These are phyloP conservation scores for Aureobasidium leucospermi DNA, from an alignment of 2,329 filamentous ascomycete genomes.

Conservation along the genomic window DNA sequence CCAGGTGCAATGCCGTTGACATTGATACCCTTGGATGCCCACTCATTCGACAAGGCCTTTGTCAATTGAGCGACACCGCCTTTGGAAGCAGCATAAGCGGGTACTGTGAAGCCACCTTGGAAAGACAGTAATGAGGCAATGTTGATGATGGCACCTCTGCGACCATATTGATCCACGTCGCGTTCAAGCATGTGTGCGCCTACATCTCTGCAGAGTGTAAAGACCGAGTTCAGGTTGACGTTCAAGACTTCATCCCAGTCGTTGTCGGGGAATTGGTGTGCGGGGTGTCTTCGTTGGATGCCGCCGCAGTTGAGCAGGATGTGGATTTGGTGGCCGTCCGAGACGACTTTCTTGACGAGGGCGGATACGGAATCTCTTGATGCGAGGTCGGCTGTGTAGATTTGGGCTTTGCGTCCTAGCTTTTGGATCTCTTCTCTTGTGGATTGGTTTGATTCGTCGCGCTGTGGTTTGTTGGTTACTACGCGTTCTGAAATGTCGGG, in stretches of 20 bases:
- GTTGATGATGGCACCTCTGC: slow-evolving; percentile 72
- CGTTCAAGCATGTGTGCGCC: slow-evolving; percentile 70
- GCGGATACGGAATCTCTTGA: slow-evolving; percentile 52
- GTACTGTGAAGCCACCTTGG: slow-evolving; percentile 82
- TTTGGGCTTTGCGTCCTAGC: slow-evolving; percentile 57
- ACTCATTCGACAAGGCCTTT: slow-evolving; percentile 80
- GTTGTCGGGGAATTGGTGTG: slow-evolving; percentile 64
- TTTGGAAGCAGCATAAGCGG: slow-evolving; percentile 80
- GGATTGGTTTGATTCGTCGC: slow-evolving; percentile 46
- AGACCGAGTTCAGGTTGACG: slow-evolving; percentile 78
- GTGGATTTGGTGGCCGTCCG: slow-evolving; percentile 57
- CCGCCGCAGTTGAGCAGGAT: slow-evolving; percentile 83
- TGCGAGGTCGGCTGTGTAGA: slow-evolving; percentile 65
- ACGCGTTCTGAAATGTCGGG: neutral
- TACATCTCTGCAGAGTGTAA: slow-evolving; percentile 67
- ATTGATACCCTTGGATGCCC: slow-evolving; percentile 68
- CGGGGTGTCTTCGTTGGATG: slow-evolving; percentile 72
- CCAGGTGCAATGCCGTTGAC: slow-evolving; percentile 88
- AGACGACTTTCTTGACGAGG: slow-evolving; percentile 55
- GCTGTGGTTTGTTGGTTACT: slow-evolving; percentile 29
- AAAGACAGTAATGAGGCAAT: slow-evolving; percentile 74
- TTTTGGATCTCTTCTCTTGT: slow-evolving; percentile 58
- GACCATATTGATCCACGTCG: slow-evolving; percentile 39
- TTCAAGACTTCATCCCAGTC: slow-evolving; percentile 80
- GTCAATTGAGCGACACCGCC: slow-evolving; percentile 79